Conservation (phyloP, 2,329 filamentous ascomycete species). For the Colletotrichum sp. region DNA sequence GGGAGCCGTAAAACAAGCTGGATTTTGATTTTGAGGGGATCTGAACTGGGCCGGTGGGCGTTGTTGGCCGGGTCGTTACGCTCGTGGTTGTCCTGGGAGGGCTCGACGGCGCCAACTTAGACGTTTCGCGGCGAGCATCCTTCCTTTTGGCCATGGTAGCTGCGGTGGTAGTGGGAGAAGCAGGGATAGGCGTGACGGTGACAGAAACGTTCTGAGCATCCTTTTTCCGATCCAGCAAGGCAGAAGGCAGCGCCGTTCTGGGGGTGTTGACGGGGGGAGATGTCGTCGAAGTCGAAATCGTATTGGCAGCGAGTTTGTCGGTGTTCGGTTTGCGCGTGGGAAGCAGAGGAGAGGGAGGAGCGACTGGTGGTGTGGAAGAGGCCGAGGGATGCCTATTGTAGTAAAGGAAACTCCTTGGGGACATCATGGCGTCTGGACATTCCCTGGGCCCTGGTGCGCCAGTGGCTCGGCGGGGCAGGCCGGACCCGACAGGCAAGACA, state of each 20-base stretch:
- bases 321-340: slow-evolving; percentile 3
- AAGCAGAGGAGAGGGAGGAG: background rate
- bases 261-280: background rate
- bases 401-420: slow-evolving; percentile 26
- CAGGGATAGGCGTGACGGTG: slow-evolving; percentile 21
- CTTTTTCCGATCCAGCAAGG: slow-evolving; percentile 23
- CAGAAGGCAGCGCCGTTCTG: slow-evolving; percentile 21
- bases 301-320: background rate
- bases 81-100: slow-evolving; percentile 23
- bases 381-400: slow-evolving; percentile 23
- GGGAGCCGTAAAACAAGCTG: slow-evolving; percentile 41
- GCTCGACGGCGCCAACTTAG: slow-evolving; percentile 23
- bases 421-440: slow-evolving; percentile 25
- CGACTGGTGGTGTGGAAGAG: background rate
- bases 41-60: slow-evolving; percentile 57
- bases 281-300: background rate
- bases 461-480: slow-evolving; percentile 23
- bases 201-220: slow-evolving; percentile 24
- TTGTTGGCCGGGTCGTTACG: slow-evolving; percentile 21
- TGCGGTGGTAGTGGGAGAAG: slow-evolving; percentile 14
- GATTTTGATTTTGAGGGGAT: slow-evolving; percentile 53
- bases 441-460: slow-evolving; percentile 14
- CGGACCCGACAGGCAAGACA: slow-evolving; percentile 21
- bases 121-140: slow-evolving; percentile 22
- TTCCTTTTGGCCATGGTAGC: slow-evolving; percentile 24